Conservation (phyloP, 495 filamentous ascomycete species). For the Hypoxylon intermedium region DNA sequence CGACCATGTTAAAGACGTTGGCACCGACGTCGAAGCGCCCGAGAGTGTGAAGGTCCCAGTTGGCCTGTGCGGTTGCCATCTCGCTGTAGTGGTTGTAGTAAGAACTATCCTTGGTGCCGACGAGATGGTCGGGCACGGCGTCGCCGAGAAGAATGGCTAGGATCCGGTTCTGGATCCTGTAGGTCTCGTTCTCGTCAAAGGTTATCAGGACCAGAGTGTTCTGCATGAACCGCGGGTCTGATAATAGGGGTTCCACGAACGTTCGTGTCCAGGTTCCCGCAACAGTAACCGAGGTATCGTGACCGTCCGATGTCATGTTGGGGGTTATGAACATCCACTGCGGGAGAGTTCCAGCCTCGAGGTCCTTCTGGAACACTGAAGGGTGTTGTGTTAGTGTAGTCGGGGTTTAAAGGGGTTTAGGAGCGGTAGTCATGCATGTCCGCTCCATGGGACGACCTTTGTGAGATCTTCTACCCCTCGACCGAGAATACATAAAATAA, state of each 20-base stretch:
- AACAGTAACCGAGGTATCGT: conserved; percentile 70
- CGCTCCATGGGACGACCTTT: too few relatives aligned
- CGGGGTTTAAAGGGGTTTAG: too few relatives aligned
- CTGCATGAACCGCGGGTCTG: conserved; percentile 70
- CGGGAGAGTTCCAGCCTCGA: conserved; percentile 63
- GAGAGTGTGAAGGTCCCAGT: conserved; percentile 59
- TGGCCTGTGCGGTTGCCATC: conserved; percentile 68
- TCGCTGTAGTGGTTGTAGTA: conserved; percentile 78
- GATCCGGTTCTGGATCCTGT: conserved; percentile 61
- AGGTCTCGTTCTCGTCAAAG: conserved; percentile 71
- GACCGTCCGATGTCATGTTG: conserved; percentile 72
- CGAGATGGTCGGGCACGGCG: conserved; percentile 62
- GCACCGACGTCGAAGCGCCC: conserved; percentile 62
- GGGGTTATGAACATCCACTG: conserved; percentile 80
- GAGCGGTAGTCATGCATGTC: too few relatives aligned
- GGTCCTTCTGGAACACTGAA: conserved; percentile 61
- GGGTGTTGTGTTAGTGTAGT: too few relatives aligned
- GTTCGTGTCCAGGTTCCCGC: conserved; percentile 63
- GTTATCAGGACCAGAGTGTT: conserved; percentile 72
- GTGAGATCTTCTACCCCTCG: neutral
- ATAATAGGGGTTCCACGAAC: conserved; percentile 69
- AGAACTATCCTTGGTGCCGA: conserved; percentile 67
- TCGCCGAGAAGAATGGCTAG: conserved; percentile 71
- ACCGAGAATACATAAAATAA: neutral
- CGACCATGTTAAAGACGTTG: conserved; percentile 60